Percentiles rank a stretch among this genome's conserved stretches.
phyloP scores from a whole-genome alignment of 2,329 filamentous ascomycete species.

The Ophiocordyceps camponoti-saundersi region DNA sequence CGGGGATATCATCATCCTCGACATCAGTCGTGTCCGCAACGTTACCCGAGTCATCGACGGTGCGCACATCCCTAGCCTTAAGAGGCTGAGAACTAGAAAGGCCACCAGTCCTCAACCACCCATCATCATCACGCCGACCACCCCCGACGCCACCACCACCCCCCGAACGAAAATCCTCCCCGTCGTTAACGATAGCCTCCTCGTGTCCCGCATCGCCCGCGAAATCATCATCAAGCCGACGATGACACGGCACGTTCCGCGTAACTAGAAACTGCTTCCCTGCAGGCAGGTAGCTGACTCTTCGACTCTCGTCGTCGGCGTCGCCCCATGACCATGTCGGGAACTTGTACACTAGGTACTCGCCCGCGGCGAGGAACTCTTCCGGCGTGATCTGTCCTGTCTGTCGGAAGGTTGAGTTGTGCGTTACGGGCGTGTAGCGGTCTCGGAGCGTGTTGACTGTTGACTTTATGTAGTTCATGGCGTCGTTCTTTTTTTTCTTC shows the following conservation, averaged over 20 bases:
- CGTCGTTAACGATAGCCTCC: constrained; percentile 71
- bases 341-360: constrained; percentile 98
- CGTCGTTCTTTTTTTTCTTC: background rate
- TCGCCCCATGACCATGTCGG: constrained; percentile 96
- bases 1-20: constrained; percentile 79
- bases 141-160: constrained; percentile 20
- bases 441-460: constrained; percentile 86
- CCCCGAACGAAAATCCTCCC: constrained; percentile 41
- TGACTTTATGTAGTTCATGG: constrained; percentile 83
- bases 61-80: constrained; percentile 65
- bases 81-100: constrained; percentile 59
- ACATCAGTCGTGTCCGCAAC: constrained; percentile 57
- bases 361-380: constrained; percentile 87
- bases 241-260: constrained; percentile 83
- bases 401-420: constrained; percentile 83
- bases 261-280: constrained; percentile 95
- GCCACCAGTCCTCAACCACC: constrained; percentile 81
- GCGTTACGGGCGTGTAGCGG: constrained; percentile 72
- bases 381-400: constrained; percentile 95
- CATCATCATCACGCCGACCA: constrained; percentile 50
- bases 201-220: constrained; percentile 75
- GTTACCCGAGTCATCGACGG: constrained; percentile 78
- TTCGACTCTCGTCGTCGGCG: constrained; percentile 63
- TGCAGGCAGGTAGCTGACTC: constrained; percentile 63
- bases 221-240: constrained; percentile 83